phyloP scores from a whole-genome alignment of 306 rosid species.

The Alnus glutinosa region DNA sequence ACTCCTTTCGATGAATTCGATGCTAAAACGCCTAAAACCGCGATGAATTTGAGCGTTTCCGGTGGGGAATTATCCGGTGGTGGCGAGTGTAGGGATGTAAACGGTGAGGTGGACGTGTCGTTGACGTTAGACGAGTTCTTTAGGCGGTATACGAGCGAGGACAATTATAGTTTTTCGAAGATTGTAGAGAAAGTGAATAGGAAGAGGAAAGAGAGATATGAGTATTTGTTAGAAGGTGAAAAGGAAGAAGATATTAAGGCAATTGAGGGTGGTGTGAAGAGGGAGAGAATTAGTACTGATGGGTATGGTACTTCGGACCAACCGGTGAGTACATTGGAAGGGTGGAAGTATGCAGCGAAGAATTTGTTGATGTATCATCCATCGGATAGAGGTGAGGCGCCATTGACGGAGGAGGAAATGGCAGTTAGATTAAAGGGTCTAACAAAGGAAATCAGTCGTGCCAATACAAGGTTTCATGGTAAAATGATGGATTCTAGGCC shows the following conservation, averaged over 20 bases:
- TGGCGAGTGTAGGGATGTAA: conserved; percentile 29
- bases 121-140: conserved; percentile 78
- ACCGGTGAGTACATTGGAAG: conserved; percentile 83
- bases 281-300: conserved; percentile 88
- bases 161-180: conserved; percentile 74
- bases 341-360: conserved; percentile 82
- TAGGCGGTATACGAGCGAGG: conserved; percentile 87
- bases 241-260: conserved; percentile 46
- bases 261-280: conserved; percentile 78
- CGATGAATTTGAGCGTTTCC: conserved; percentile 23
- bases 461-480: conserved; percentile 78
- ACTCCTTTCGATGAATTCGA: conserved; percentile 82
- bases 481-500: conserved; percentile 79
- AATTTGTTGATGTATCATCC: conserved; percentile 97
- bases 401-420: conserved; percentile 78
- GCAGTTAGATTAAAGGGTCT: conserved; percentile 65
- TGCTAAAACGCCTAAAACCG: conserved; percentile 52
- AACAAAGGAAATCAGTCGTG: conserved; percentile 71
- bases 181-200: conserved; percentile 83
- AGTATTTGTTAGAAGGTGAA: conserved; percentile 66
- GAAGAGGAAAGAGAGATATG: conserved; percentile 95
- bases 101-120: conserved; percentile 41
- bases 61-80: conserved; percentile 22
- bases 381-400: conserved; percentile 82
- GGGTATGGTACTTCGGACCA: conserved; percentile 93